Evolutionary conservation across 1,284 basidiomycete species (phyloP).

Genomic region (Tilletia caries): DNA sequence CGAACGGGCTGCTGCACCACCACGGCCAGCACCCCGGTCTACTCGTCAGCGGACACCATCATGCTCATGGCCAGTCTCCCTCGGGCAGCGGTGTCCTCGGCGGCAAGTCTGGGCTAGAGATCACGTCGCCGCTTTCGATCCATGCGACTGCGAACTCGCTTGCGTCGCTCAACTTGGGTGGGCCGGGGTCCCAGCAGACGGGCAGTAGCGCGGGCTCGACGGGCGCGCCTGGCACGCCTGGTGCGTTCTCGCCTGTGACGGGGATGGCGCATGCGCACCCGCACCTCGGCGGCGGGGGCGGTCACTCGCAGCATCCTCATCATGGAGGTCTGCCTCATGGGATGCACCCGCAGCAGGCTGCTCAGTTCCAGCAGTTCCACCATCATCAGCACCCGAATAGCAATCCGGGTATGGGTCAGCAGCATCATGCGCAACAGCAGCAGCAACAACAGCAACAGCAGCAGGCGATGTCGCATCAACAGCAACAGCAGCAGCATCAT

Average conservation of each 20-base stretch:
- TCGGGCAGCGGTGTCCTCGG: neutral
- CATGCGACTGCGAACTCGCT: constrained; percentile 29
- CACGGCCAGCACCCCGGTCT: neutral
- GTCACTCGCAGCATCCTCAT: neutral
- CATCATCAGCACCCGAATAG: too few species aligned
- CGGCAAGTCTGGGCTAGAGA: neutral
- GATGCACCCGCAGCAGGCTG: neutral
- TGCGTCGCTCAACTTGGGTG: constrained; percentile 35
- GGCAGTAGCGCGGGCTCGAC: neutral
- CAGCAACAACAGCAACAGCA: neutral
- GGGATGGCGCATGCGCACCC: constrained; percentile 21
- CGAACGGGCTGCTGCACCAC: neutral
- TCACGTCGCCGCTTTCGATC: constrained; percentile 1
- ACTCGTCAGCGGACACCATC: neutral
- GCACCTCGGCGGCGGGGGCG: neutral
- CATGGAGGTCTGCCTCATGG: neutral
- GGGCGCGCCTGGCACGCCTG: neutral
- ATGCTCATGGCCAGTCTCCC: too few species aligned
- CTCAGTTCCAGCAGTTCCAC: too few species aligned
- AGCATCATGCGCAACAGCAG: neutral
- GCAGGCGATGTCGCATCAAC: neutral
- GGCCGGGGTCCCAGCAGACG: too few species aligned
- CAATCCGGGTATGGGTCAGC: neutral
- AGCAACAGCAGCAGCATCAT: neutral
- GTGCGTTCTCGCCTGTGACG: constrained; percentile 30